Conservation (phyloP, 2,329 filamentous ascomycete genomes). For the Calycina herbarum region DNA sequence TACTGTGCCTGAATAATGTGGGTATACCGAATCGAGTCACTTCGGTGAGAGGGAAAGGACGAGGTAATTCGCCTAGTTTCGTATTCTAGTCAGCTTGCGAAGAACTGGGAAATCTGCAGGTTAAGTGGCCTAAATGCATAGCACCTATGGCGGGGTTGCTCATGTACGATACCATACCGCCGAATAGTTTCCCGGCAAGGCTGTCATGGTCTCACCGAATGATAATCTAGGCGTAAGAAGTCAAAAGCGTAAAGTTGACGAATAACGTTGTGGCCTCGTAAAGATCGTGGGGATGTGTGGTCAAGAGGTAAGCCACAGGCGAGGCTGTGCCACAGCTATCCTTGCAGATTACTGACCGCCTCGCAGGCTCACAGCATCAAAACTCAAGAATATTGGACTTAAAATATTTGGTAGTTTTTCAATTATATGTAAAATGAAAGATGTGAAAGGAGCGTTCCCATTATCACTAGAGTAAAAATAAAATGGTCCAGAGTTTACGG, state of each 20-base stretch:
- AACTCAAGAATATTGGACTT: too few species aligned
- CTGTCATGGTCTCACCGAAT: not conserved
- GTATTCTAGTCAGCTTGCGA: too few species aligned
- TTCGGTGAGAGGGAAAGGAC: not conserved
- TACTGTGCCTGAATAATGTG: not conserved
- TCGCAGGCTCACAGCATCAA: too few species aligned
- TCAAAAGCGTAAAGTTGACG: not conserved
- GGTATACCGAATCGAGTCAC: not conserved
- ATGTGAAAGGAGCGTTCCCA: too few species aligned
- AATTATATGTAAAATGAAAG: too few species aligned
- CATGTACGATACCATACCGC: not conserved
- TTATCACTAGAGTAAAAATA: too few species aligned
- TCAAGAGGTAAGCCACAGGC: not conserved
- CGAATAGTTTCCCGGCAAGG: not conserved
- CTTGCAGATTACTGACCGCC: not conserved
- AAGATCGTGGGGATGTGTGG: not conserved
- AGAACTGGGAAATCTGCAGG: too few species aligned
- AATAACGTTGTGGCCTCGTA: not conserved
- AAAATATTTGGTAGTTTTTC: too few species aligned
- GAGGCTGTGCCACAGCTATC: not conserved
- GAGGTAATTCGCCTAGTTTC: not conserved
- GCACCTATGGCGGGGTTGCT: not conserved
- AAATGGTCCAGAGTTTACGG: too few species aligned
- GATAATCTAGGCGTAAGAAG: not conserved
- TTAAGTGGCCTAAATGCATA: too few species aligned